Evolutionary conservation across 148 eudicot genomes (phyloP), one percentile per base, ranked within the genome.

Genomic region (Fagopyrum homotropicum): DNA sequence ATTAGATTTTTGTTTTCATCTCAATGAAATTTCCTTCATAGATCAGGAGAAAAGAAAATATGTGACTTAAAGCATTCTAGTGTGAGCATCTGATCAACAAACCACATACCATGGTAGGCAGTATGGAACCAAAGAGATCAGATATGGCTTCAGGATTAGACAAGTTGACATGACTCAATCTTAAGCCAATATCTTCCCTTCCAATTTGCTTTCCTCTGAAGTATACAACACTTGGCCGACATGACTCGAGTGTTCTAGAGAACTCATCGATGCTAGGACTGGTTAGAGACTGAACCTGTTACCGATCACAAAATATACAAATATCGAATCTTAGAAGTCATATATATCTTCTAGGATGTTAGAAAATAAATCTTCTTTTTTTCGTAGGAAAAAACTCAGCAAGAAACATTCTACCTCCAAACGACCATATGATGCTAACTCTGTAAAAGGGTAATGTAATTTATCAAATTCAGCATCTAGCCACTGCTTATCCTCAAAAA

Each of bases 21-120:
- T 29, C 9, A 9, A 29, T 9, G 44, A 2, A 63, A 63, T 12
- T 30, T 29, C 69, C 45, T 63, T 29, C 44, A 11, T 29, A 63
- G 10, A 30, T 30, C 16, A 63, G 69, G 45, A 44, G 43, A 11
- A 30, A 61, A 30, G 9, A 14, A 43, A 11, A 30, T 30, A n/a
- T 30, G 12, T 3, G 0, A 63, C 16, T 63, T 11, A 30, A 63
- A 63, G 44, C 45, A 10, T 63, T 19, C 45, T 63, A 59, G 45
- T 63, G 26, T 63, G 45, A 63, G 69, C 12, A 63, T 30, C 69
- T 63, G 45, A 63, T 63, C 16, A 63, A 2, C 69, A 63, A 46
- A 56, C 26, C 56, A 77, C 95, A 79, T 86, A 95, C 98, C 80
- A 88, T 81, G 50, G 89, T 88, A 35, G 98, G 98, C 85, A 88